These are phyloP conservation scores for Exophiala aquamarina DNA, from an alignment of 2,329 filamentous ascomycete species.

Conservation along the genomic window DNA sequence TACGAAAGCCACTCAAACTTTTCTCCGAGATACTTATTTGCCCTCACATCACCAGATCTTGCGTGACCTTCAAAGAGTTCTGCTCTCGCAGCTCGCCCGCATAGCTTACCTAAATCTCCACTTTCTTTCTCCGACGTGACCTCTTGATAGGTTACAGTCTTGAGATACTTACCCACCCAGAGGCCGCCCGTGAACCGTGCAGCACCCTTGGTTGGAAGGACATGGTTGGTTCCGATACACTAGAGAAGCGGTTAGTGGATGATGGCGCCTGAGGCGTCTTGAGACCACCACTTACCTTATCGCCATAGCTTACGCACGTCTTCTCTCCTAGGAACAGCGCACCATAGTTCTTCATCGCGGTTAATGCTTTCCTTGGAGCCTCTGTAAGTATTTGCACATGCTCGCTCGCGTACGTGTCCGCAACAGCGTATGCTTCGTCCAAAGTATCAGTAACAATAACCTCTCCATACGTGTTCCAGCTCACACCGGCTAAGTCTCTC, in stretches of 20 bases:
- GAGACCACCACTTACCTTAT: constrained; percentile 43
- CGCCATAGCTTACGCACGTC: constrained; percentile 55
- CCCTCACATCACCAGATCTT: constrained; percentile 50
- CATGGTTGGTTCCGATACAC: constrained; percentile 58
- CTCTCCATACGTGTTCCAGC: constrained; percentile 50
- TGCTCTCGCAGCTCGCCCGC: constrained; percentile 49
- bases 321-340: constrained; percentile 52
- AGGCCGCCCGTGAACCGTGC: constrained; percentile 53
- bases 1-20: constrained; percentile 38
- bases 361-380: constrained; percentile 48
- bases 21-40: constrained; percentile 45
- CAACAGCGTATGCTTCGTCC: constrained; percentile 46
- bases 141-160: constrained; percentile 56
- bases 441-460: constrained; percentile 44
- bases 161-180: constrained; percentile 57
- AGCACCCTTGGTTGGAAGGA: constrained; percentile 51
- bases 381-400: constrained; percentile 54
- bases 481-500: constrained; percentile 42
- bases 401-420: constrained; percentile 51
- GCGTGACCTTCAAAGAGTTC: constrained; percentile 57
- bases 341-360: constrained; percentile 54
- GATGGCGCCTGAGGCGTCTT: neutral
- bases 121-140: constrained; percentile 45
- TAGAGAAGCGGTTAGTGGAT: constrained; percentile 22
- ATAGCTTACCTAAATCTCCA: constrained; percentile 50